Conservation (phyloP, 495 filamentous ascomycete species). For the Jackrogersella minutella region DNA sequence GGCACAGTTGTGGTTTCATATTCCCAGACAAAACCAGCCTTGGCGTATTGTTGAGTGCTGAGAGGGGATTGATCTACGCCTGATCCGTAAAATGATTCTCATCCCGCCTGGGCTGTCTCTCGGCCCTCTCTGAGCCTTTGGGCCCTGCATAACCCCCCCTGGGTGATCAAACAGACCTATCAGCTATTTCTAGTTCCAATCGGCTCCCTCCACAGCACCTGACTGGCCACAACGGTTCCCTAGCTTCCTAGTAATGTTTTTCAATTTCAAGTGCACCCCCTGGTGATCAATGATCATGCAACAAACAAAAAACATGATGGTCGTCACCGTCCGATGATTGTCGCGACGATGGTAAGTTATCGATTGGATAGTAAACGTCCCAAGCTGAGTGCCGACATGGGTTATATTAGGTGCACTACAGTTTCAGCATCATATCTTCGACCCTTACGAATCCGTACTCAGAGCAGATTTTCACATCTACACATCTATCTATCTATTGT, state of each 20-base stretch:
- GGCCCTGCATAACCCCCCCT: slow-evolving; percentile 19
- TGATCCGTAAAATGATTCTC: slow-evolving; percentile 19
- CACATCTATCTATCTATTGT: too few relatives aligned
- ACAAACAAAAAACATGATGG: slow-evolving; percentile 15
- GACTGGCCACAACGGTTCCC: slow-evolving; percentile 9
- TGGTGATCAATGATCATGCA: slow-evolving; percentile 20
- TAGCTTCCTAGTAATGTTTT: slow-evolving; percentile 5
- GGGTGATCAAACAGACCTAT: slow-evolving; percentile 29
- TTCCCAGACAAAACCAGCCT: slow-evolving; percentile 38
- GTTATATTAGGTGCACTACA: too few relatives aligned
- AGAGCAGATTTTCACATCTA: too few relatives aligned
- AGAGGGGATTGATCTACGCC: slow-evolving; percentile 34
- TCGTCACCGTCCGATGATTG: neutral
- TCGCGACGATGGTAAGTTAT: neutral
- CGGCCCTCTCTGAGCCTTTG: slow-evolving; percentile 1
- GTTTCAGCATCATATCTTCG: too few relatives aligned
- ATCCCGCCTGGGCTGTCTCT: neutral
- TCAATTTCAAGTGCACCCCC: slow-evolving; percentile 21
- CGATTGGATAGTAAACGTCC: too few relatives aligned
- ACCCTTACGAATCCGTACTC: too few relatives aligned
- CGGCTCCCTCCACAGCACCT: slow-evolving; percentile 17
- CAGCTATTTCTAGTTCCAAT: slow-evolving; percentile 15
- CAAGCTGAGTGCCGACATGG: too few relatives aligned
- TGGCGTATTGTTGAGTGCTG: slow-evolving; percentile 19
- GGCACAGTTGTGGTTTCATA: slow-evolving; percentile 41